Evolutionary conservation across 2,329 filamentous ascomycete species (phyloP), one percentile per base, ranked within the genome.

Genomic region (Colletotrichum caudatum): DNA sequence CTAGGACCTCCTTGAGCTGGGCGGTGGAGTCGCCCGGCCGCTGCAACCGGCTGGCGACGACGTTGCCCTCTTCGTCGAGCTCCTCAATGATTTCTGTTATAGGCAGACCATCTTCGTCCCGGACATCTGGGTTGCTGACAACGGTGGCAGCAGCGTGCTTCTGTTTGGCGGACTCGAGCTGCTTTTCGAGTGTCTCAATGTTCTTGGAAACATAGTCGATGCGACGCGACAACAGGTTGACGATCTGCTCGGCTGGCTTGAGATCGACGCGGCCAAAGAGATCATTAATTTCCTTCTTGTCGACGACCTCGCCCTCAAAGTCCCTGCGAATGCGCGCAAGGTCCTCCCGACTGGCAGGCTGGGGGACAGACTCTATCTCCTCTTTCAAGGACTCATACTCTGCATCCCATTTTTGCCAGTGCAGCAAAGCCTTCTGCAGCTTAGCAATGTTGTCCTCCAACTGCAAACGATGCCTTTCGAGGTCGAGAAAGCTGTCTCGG

Each of bases 81-180:
- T 97, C 90, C 81, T 99, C 96, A 66, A 94, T 86, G 74, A 99
- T 98, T 76, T 98, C 96, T 41, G 93, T 95, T 70, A 98, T 88
- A 0, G 94, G 93, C 63, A 94, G 84, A 1, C 90, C 91, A 16
- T 91, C 90, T 72, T 93, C 92, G 72, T 92, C 90, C 64, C 84
- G 85, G 56, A 87, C 84, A 65, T 91, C 89, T 0, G 91, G 88
- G 33, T 90, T 86, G 67, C 86, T 88, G 54, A 89, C 81, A 4
- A 90, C 83, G 12, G 89, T 84, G 14, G 92, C 86, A 12, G 89
- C 89, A 20, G 90, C 89, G 60, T 95, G 83, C 77, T 92, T 92
- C 73, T 91, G 87, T 80, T 97, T 91, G 8, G 90, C 90, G 1
- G 85, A 81, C 71, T 90, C 87, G 26, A 97, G 84, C 76, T 94